These are phyloP conservation scores for Melocanna baccifera DNA, from an alignment of 176 grass and related monocot species.

Conservation along the genomic window DNA sequence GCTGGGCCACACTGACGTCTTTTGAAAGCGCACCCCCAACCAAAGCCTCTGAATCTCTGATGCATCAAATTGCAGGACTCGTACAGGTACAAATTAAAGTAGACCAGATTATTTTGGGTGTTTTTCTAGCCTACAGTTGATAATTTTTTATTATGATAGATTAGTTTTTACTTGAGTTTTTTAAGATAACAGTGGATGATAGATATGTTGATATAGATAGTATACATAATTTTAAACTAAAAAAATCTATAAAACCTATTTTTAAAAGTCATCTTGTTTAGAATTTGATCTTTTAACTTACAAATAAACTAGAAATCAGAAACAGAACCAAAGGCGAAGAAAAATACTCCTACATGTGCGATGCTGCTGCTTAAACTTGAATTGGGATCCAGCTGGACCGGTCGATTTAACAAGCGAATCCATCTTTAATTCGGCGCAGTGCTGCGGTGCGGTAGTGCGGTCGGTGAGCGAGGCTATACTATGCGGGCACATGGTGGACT, in stretches of 20 bases:
- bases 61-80: background rate
- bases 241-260: too few species aligned
- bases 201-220: too few species aligned
- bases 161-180: too few species aligned
- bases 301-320: too few species aligned
- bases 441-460: background rate
- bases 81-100: background rate
- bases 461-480: conserved; percentile 7
- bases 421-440: conserved; percentile 5
- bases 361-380: background rate
- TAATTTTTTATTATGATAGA: too few species aligned
- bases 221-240: too few species aligned
- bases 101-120: background rate
- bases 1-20: background rate
- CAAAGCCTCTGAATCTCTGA: background rate
- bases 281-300: too few species aligned
- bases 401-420: background rate
- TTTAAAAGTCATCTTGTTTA: too few species aligned
- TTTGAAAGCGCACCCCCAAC: background rate
- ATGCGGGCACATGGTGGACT: background rate
- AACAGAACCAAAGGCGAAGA: too few species aligned
- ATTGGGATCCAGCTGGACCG: conserved; percentile 23
- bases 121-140: too few species aligned
- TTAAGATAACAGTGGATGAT: too few species aligned
- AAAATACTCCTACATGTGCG: too few species aligned